Conservation (phyloP, 2,329 filamentous ascomycete species). For the Ophiostoma ips region DNA sequence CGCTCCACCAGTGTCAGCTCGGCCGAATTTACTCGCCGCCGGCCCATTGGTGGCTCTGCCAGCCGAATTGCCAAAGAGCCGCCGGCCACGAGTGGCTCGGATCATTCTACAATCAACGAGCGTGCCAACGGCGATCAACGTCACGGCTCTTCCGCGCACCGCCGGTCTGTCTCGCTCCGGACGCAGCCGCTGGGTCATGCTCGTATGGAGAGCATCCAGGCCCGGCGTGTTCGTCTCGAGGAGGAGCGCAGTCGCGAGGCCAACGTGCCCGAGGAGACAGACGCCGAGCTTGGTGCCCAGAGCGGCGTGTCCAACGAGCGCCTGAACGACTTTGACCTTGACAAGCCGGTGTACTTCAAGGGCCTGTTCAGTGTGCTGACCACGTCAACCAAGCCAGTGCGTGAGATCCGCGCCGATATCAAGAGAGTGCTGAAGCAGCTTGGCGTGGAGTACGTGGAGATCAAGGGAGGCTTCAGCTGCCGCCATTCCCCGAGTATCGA, state of each 20-base stretch:
- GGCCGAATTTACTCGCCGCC: conserved; percentile 59
- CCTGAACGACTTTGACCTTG: conserved; percentile 57
- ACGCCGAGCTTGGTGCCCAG: conserved; percentile 56
- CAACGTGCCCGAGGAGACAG: conserved; percentile 83
- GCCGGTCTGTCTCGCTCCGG: conserved; percentile 51
- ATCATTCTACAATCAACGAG: conserved; percentile 48
- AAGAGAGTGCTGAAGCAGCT: conserved; percentile 79
- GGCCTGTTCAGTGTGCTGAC: conserved; percentile 95
- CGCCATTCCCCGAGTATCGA: conserved; percentile 83
- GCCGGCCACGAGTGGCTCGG: conserved; percentile 64
- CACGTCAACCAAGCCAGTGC: conserved; percentile 80
- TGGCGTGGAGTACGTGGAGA: conserved; percentile 82
- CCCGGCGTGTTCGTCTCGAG: conserved; percentile 53
- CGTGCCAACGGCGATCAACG: conserved; percentile 36
- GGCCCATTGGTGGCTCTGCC: conserved; percentile 24
- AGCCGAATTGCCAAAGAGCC: conserved; percentile 44
- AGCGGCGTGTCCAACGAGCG: conserved; percentile 48
- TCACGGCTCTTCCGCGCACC: conserved; percentile 13
- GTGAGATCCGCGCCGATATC: conserved; percentile 76
- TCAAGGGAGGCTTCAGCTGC: conserved; percentile 87
- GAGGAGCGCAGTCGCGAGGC: conserved; percentile 42
- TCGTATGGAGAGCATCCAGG: conserved; percentile 82
- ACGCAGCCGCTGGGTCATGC: conserved; percentile 84
- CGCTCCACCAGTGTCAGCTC: conserved; percentile 88
- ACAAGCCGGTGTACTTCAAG: conserved; percentile 91